Evolutionary conservation across 2,329 filamentous ascomycete species (phyloP), one percentile per base, ranked within the genome.

Genomic region (Exutisphaerella laricina): DNA sequence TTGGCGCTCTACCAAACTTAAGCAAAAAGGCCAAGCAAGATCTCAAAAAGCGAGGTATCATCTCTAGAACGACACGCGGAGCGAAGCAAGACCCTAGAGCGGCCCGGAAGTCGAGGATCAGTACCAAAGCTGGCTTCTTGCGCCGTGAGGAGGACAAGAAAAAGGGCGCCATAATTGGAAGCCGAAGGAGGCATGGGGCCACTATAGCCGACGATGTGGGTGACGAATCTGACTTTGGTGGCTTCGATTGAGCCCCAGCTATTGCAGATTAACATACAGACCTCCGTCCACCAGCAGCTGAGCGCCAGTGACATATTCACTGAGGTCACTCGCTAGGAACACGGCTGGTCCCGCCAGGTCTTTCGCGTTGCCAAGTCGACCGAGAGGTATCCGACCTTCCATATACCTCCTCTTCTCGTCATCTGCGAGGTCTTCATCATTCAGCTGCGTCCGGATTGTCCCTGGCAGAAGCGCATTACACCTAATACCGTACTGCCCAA

Each of bases 211-310:
- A 39, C 35, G 33, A 44, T 28, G 39, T 23, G 26, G 52, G 22
- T 37, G 53, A 56, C 13, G 62, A 60, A 30, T 60, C 58, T 26
- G 66, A 66, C 32, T 70, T 70, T 59, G 65, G 62, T 36, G 68
- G 68, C 4, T 69, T 70, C 48, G 67, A 67, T 41, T 60, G 29
- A 43, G 18, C 32, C 12, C 36, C 12, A 43, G 56, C 53, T 66
- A 90, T 66, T 92, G 87, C 56, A 94, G 69, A 66, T 94, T 94
- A 12, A 94, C 88, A 72, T 92, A 95, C 49, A 90, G 64, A 0
- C 89, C 88, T 8, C 88, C 89, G 66, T 95, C 88, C 10, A 95
- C 88, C 50, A 95, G 64, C 54, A 95, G 60, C 66, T 92, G 86
- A 12, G 87, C 82, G 0, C 88, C 88, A 46, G 80, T 90, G 67